Base-by-base conservation (phyloP, 2,329 filamentous ascomycete genomes). In the Penicillium sp. region DNA sequence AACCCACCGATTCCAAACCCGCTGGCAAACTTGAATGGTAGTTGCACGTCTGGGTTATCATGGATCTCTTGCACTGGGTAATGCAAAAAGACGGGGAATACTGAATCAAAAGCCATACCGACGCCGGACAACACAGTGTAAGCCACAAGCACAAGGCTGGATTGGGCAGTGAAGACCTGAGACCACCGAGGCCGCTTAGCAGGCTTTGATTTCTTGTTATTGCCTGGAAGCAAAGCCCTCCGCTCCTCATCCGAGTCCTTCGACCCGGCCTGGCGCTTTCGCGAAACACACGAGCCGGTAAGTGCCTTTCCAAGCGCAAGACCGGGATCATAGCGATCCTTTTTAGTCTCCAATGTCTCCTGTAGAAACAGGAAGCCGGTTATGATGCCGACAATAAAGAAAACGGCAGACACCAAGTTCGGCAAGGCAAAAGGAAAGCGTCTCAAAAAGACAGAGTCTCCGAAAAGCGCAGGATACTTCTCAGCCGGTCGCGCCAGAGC, bases 11-110 rank as follows among this genome's bases (percentile, higher is more conserved):
- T 73, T 0, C 89, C 89, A 61, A 94, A 94, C 0, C 89, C 89
- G 29, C 88, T 85, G 1, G 79, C 77, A 61, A 96, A 96, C 60
- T 87, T 85, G 60, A 96, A 84, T 0, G 90, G 90, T 0, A 88
- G 76, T 1, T 75, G 70, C 9, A 81, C 73, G 0, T 77, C 71
- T 0, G 81, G 79, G 47, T 80, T 77, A 38, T 78, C 69, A 27
- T 78, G 68, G 4, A 74, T 67, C 4, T 75, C 62, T 57, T 82
- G 75, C 1, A 68, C 69, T 0, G 86, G 85, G 54, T 88, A 85
- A 68, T 95, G 87, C 60, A 96, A 78, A 66, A 95, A 95, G 0
- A 96, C 88, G 3, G 89, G 87, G 1, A 97, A 79, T 2, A 91
- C 76, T 62, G 95, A 89, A 67, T 97, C 91, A 62, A 84, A 96